Evolutionary conservation across 2,329 filamentous ascomycete genomes (phyloP).

Genomic region (Tolypocladium guangdongense): DNA sequence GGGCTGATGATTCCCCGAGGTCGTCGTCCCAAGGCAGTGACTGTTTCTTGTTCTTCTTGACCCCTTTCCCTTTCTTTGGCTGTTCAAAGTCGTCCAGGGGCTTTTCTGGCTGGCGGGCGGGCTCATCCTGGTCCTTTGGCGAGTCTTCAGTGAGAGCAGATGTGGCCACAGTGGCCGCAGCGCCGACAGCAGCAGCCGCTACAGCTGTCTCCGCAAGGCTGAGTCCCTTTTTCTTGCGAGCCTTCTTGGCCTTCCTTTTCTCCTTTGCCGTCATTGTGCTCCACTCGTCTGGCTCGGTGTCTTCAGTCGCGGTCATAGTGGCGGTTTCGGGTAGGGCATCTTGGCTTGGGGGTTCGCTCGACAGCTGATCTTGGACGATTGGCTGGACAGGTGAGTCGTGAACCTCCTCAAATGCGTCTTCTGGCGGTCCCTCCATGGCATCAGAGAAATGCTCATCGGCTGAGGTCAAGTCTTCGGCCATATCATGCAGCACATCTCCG

Average conservation of each 20-base stretch:
- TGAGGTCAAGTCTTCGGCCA: slow-evolving; percentile 20
- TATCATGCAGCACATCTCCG: slow-evolving; percentile 9
- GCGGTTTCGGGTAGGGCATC: slow-evolving; percentile 1
- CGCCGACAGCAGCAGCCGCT: background rate
- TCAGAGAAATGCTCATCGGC: slow-evolving; percentile 26
- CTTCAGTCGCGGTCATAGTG: slow-evolving; percentile 1
- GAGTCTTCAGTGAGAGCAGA: background rate
- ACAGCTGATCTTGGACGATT: background rate
- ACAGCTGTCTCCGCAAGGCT: slow-evolving; percentile 1
- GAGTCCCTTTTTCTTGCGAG: slow-evolving; percentile 7
- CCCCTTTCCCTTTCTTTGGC: slow-evolving; percentile 9
- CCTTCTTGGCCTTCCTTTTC: slow-evolving; percentile 10
- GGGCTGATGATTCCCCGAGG: background rate
- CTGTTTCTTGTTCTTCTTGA: slow-evolving; percentile 9
- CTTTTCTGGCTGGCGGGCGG: background rate
- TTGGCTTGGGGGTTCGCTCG: slow-evolving; percentile 4
- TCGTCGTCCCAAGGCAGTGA: slow-evolving; percentile 3
- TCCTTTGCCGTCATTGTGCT: slow-evolving; percentile 8
- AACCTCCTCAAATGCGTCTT: slow-evolving; percentile 9
- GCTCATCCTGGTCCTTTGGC: slow-evolving; percentile 3
- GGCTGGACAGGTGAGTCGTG: slow-evolving; percentile 1
- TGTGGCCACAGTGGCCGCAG: slow-evolving; percentile 1
- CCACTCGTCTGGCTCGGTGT: slow-evolving; percentile 7
- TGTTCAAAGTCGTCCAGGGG: slow-evolving; percentile 4
- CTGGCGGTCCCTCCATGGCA: slow-evolving; percentile 15